Conservation (phyloP, 176 grass and related monocot species). For the Canna indica region DNA sequence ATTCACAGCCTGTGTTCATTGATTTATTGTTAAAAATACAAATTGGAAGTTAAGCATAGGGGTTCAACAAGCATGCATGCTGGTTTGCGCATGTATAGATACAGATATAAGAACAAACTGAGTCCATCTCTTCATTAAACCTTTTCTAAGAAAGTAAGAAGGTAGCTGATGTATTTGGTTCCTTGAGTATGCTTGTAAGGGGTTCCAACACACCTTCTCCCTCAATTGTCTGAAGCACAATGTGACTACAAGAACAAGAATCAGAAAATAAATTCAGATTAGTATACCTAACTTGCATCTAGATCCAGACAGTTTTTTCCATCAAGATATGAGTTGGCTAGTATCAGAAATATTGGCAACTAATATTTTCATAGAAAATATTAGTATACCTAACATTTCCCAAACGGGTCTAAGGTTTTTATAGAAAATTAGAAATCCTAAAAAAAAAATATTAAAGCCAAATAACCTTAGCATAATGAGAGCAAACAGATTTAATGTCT, state of each 20-base stretch:
- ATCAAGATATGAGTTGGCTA: not conserved
- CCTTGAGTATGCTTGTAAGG: constrained; percentile 40
- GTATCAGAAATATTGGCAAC: not conserved
- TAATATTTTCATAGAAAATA: not conserved
- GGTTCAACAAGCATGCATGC: too few species aligned
- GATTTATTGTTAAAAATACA: constrained; percentile 10
- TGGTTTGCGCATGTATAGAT: not conserved
- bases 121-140: constrained; percentile 11
- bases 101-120: not conserved
- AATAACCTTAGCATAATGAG: too few species aligned
- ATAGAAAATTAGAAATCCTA: too few species aligned
- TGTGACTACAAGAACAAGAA: constrained; percentile 25
- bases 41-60: not conserved
- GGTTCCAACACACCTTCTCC: constrained; percentile 36
- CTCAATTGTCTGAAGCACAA: constrained; percentile 32
- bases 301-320: too few species aligned
- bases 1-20: constrained; percentile 39
- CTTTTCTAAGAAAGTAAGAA: constrained; percentile 53
- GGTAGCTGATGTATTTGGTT: constrained; percentile 27
- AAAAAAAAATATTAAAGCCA: too few species aligned
- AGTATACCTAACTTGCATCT: not conserved
- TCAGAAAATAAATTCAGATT: not conserved
- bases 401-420: too few species aligned
- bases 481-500: too few species aligned
- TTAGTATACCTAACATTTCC: too few species aligned